Evolutionary conservation across 2,329 filamentous ascomycete genomes (phyloP), one percentile per base, ranked within the genome.

Genomic region (Pyrenochaeta sp.): DNA sequence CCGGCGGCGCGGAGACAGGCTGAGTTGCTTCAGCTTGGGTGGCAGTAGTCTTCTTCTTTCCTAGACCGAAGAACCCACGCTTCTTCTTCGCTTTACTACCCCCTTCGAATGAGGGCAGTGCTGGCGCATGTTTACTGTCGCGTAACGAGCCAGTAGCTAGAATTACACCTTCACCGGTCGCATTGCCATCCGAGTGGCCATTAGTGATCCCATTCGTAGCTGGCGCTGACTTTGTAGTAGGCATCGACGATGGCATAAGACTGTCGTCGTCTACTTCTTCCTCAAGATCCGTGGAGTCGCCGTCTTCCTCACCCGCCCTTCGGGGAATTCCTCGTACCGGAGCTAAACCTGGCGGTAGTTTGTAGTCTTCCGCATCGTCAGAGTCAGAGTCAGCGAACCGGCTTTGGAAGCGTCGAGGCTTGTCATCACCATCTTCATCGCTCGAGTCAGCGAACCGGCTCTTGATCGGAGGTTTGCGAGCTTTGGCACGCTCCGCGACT

Each of bases 361-460:
- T 66, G 58, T 80, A 72, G 13, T 82, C 81, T 46, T 90, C 88
- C 50, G 79, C 76, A 30, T 81, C 79, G 40, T 91, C 89, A 54
- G 80, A 77, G 28, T 82, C 80, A 46, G 81, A 83, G 57, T 84
- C 82, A 1, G 75, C 80, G 56, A 83, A 83, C 5, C 82, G 78
- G 58, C 80, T 83, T 51, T 77, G 73, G 69, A 83, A 83, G 12
- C 65, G 68, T 5, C 62, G 66, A 19, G 74, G 66, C 10, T 68
- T 59, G 10, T 71, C 69, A 5, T 72, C 73, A 2, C 72, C 73
- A 1, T 82, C 81, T 32, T 81, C 80, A 44, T 92, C 90, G 68
- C 90, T 92, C 1, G 90, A 92, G 67, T 92, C 89, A 1, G 81
- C 86, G 66, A 92, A 90, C 0, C 90, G 87, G 68, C 73, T 77